These are phyloP conservation scores for Penicillium argentinense DNA, from an alignment of 495 filamentous ascomycete species.

Conservation along the genomic window DNA sequence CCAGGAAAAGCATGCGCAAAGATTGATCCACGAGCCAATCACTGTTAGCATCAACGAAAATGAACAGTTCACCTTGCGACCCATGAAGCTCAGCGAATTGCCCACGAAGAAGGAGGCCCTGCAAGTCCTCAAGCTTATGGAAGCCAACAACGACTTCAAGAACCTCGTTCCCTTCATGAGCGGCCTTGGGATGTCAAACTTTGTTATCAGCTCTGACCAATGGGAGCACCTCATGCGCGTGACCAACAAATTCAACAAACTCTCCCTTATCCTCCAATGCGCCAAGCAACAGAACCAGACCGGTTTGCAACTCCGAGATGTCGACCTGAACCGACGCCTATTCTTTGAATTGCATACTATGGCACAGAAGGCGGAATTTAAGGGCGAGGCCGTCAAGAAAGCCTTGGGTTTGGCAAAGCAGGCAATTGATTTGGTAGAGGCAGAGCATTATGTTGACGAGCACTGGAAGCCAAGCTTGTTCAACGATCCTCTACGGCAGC, in stretches of 20 bases:
- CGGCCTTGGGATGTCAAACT: conserved; percentile 50
- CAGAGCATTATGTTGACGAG: conserved; percentile 34
- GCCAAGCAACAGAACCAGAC: conserved; percentile 48
- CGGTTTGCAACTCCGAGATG: conserved; percentile 46
- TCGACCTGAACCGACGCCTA: conserved; percentile 42
- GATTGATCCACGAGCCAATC: conserved; percentile 58
- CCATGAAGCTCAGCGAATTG: conserved; percentile 39
- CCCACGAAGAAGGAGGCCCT: conserved; percentile 38
- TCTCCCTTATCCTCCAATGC: conserved; percentile 54
- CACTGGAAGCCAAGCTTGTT: conserved; percentile 7
- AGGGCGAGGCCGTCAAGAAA: conserved; percentile 31
- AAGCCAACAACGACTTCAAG: conserved; percentile 55
- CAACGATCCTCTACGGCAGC: conserved; percentile 32
- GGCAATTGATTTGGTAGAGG: conserved; percentile 52
- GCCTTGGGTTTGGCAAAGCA: conserved; percentile 47
- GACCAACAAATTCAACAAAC: conserved; percentile 34
- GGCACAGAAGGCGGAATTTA: conserved; percentile 45
- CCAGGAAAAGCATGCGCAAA: conserved; percentile 46
- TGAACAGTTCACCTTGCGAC: conserved; percentile 55
- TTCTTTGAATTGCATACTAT: conserved; percentile 51
- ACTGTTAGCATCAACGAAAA: conserved; percentile 57
- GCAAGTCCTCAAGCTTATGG: conserved; percentile 47
- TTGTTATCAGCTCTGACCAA: conserved; percentile 24
- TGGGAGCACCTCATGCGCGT: conserved; percentile 43
- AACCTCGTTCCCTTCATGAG: conserved; percentile 59